Evolutionary conservation across 768 basidiomycete genomes (phyloP).

Genomic region (Boletus speciosus): DNA sequence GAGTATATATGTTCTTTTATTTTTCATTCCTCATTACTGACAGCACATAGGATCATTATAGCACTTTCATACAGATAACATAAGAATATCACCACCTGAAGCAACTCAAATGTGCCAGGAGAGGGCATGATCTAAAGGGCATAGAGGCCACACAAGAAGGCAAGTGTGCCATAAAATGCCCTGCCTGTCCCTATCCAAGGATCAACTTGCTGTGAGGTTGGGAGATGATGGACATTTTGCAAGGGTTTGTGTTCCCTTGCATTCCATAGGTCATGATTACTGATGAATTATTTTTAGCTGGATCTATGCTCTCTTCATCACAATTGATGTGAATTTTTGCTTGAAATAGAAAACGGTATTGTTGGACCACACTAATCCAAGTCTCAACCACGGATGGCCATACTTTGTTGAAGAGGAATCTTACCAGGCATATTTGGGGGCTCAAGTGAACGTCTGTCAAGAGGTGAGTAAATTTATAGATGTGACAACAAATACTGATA

Average conservation of each 20-base stretch:
- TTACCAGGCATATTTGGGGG: conserved; percentile 18
- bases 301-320: conserved; percentile 22
- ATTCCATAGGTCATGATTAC: no score
- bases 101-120: neutral
- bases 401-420: conserved; percentile 24
- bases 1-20: no score
- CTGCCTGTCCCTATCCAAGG: conserved; percentile 1
- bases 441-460: neutral
- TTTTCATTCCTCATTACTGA: no score
- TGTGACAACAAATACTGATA: neutral
- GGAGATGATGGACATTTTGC: neutral
- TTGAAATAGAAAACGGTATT: conserved; percentile 19
- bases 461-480: conserved; percentile 16
- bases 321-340: conserved; percentile 30
- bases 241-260: no score
- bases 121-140: neutral
- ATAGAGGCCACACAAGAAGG: neutral
- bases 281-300: no score
- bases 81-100: neutral
- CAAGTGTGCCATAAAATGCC: conserved; percentile 1
- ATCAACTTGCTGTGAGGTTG: neutral
- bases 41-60: no score
- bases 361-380: conserved; percentile 12
- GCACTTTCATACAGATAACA: neutral
- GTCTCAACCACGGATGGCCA: conserved; percentile 19